phyloP scores from a whole-genome alignment of 2,329 filamentous ascomycete species.

The Sporothrix euskadiensis region DNA sequence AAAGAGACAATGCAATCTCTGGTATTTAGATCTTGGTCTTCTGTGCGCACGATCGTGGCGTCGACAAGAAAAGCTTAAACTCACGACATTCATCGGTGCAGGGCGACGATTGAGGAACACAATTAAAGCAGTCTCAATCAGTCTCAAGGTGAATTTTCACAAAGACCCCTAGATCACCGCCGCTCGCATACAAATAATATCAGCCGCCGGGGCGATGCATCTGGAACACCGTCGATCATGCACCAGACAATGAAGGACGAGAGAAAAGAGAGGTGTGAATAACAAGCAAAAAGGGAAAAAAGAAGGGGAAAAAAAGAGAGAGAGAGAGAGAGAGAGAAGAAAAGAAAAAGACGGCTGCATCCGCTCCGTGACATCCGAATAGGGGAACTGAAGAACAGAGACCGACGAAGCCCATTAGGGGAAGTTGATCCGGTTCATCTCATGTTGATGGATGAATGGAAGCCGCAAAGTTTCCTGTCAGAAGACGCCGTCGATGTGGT shows the following conservation, averaged over 20 bases:
- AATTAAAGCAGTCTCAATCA: no score
- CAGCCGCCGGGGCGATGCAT: slow-evolving; percentile 8
- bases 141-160: not conserved
- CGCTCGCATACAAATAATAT: not conserved
- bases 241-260: not conserved
- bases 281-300: no score
- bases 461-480: not conserved
- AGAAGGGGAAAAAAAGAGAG: no score
- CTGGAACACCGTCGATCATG: slow-evolving; percentile 8
- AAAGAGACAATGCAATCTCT: not conserved
- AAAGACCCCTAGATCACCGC: not conserved
- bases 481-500: not conserved
- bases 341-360: not conserved
- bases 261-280: not conserved
- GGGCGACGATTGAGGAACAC: no score
- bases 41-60: not conserved
- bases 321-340: no score
- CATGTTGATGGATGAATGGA: not conserved
- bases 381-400: no score
- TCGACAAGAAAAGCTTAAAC: not conserved
- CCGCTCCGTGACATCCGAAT: not conserved
- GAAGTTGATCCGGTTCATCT: not conserved
- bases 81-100: not conserved
- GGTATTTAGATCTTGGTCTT: not conserved
- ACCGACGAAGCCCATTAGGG: no score